These are phyloP conservation scores for Colletotrichum liriopes DNA, from an alignment of 2,329 filamentous ascomycete species.

Conservation along the genomic window DNA sequence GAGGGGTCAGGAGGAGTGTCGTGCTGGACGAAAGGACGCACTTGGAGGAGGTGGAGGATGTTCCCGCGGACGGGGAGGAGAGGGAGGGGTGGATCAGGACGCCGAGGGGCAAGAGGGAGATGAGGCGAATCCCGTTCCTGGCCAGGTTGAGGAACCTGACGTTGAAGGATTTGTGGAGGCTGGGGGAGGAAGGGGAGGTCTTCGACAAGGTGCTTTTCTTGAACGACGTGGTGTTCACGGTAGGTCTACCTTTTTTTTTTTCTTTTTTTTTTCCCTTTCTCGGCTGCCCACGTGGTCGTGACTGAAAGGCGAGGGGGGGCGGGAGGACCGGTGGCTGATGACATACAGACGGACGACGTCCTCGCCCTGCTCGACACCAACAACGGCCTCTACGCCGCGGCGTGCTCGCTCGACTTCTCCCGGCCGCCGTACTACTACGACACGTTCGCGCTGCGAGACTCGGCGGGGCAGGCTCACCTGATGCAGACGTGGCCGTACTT, in stretches of 20 bases:
- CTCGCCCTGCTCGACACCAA: constrained; percentile 70
- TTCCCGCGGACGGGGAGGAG: constrained; percentile 43
- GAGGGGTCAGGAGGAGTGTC: constrained; percentile 70
- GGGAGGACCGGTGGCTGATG: not conserved
- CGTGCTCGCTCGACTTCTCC: constrained; percentile 74
- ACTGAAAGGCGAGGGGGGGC: not conserved
- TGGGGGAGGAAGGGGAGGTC: constrained; percentile 64
- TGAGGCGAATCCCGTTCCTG: constrained; percentile 79
- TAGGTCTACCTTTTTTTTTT: constrained; percentile 49
- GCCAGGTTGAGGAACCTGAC: constrained; percentile 75
- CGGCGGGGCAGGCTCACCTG: constrained; percentile 63
- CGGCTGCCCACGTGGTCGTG: not conserved
- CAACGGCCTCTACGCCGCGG: constrained; percentile 72
- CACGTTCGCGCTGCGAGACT: constrained; percentile 74
- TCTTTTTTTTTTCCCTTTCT: not conserved
- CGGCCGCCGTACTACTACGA: constrained; percentile 71
- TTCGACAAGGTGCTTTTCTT: constrained; percentile 75
- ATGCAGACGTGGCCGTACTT: constrained; percentile 75
- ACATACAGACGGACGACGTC: constrained; percentile 66
- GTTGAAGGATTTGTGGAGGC: constrained; percentile 70
- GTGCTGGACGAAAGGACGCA: constrained; percentile 73
- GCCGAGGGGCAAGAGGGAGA: constrained; percentile 65
- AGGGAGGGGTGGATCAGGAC: constrained; percentile 76
- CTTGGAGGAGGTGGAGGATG: constrained; percentile 64
- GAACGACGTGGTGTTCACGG: constrained; percentile 75